Conservation (phyloP, 108 stramenopile genomes). For the Pseudonitzschia multiseries region DNA sequence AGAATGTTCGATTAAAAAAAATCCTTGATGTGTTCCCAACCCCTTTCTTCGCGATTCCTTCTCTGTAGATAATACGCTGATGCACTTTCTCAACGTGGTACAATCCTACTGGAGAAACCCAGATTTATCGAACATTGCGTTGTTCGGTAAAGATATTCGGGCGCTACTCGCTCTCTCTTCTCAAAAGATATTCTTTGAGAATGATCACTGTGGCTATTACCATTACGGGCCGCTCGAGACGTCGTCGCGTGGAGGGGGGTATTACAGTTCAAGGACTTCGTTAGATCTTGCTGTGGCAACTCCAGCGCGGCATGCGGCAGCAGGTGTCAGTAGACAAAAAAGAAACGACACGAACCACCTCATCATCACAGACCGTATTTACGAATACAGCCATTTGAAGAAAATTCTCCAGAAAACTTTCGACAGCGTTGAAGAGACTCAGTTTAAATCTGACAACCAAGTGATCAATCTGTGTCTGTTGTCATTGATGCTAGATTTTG, state of each 20-base stretch:
- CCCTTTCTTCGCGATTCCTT: not conserved
- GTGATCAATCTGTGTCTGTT: slow-evolving; percentile 31
- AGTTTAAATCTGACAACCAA: slow-evolving; percentile 36
- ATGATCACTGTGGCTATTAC: slow-evolving; percentile 34
- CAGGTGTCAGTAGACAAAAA: slow-evolving; percentile 15
- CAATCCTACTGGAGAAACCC: slow-evolving; percentile 37
- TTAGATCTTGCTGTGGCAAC: slow-evolving; percentile 29
- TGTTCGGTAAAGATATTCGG: slow-evolving; percentile 38
- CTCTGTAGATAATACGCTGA: slow-evolving; percentile 27
- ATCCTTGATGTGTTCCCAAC: not conserved
- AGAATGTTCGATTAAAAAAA: not conserved
- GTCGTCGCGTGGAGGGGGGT: not conserved
- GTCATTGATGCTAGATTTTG: slow-evolving; percentile 40
- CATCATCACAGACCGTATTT: slow-evolving; percentile 32
- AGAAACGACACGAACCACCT: slow-evolving; percentile 19
- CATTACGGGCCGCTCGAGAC: slow-evolving; percentile 31
- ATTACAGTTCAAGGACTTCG: slow-evolving; percentile 16
- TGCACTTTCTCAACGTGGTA: slow-evolving; percentile 35
- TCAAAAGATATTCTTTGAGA: slow-evolving; percentile 39
- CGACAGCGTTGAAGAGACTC: slow-evolving; percentile 10
- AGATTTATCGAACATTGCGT: slow-evolving; percentile 31
- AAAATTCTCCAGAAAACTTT: slow-evolving; percentile 22
- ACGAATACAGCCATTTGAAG: slow-evolving; percentile 28
- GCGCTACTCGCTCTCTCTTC: slow-evolving; percentile 22
- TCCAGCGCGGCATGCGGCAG: slow-evolving; percentile 11